Conservation (phyloP, 192 early-diverging fungal genomes). For the Chytriomyces sp. region DNA sequence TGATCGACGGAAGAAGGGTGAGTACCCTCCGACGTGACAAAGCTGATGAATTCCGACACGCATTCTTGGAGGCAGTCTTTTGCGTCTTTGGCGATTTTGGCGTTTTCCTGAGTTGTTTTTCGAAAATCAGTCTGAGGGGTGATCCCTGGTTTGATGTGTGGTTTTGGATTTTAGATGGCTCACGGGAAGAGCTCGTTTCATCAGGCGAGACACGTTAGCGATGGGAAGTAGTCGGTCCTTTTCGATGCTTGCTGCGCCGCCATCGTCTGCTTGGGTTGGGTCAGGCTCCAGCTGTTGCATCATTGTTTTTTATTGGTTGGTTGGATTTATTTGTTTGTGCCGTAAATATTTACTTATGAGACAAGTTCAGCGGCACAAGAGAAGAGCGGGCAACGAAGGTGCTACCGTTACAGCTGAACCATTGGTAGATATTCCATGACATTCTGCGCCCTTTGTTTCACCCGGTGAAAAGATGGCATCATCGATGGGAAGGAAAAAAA, state of each 20-base stretch:
- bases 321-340: too few species aligned
- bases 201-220: conserved; percentile 93
- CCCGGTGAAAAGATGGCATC: too few species aligned
- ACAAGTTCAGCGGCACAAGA: too few species aligned
- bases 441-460: too few species aligned
- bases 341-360: too few species aligned
- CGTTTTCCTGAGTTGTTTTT: conserved; percentile 67
- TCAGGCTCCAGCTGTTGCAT: not conserved
- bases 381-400: too few species aligned
- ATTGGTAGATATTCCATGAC: too few species aligned
- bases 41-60: conserved; percentile 97
- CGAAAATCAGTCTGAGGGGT: too few species aligned
- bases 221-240: conserved; percentile 96
- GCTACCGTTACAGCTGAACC: too few species aligned
- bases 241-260: conserved; percentile 25
- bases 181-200: conserved; percentile 90
- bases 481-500: too few species aligned
- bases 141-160: too few species aligned
- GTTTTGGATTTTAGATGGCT: too few species aligned
- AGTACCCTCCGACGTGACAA: conserved; percentile 93
- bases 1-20: not conserved
- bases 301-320: not conserved
- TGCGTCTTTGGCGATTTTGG: conserved; percentile 98
- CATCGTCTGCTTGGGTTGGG: not conserved
- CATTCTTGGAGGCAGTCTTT: conserved; percentile 97